phyloP scores from a whole-genome alignment of 75 land plant genomes.

The Pinus albicaulis region DNA sequence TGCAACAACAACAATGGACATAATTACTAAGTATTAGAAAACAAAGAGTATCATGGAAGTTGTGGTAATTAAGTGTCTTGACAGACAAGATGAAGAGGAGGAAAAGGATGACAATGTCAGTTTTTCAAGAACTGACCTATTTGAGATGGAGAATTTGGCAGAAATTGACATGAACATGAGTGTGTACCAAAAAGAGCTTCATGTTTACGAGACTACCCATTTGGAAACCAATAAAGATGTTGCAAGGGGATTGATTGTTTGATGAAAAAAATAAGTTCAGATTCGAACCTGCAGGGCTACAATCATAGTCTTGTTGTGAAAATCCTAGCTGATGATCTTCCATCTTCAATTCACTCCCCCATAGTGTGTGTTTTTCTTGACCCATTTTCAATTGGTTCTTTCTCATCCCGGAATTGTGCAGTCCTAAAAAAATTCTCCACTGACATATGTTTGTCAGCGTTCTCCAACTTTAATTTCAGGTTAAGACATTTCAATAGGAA shows the following conservation, averaged over 20 bases:
- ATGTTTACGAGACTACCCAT: slow-evolving; percentile 62
- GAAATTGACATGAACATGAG: slow-evolving; percentile 20
- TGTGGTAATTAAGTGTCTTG: slow-evolving; percentile 1
- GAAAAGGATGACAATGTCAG: slow-evolving; percentile 29
- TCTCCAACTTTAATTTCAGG: too few species aligned
- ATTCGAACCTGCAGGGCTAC: too few species aligned
- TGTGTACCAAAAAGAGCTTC: slow-evolving; percentile 45
- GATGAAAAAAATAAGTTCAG: too few species aligned
- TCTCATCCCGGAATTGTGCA: rapidly evolving
- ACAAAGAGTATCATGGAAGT: slow-evolving; percentile 5
- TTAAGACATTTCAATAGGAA: too few species aligned
- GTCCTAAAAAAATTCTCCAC: too few species aligned
- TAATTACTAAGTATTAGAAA: slow-evolving; percentile 5
- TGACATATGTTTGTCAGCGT: too few species aligned
- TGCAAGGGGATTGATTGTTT: slow-evolving; percentile 27
- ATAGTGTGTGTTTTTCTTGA: too few species aligned
- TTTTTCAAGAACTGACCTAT: slow-evolving; percentile 62
- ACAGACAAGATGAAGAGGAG: slow-evolving; percentile 5
- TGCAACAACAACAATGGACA: neutral
- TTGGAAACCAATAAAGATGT: slow-evolving; percentile 41
- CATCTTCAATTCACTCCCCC: too few species aligned
- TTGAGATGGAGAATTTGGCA: slow-evolving; percentile 60
- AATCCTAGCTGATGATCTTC: too few species aligned
- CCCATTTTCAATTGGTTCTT: too few species aligned
- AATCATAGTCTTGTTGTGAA: too few species aligned